Evolutionary conservation across 495 filamentous ascomycete species (phyloP), one percentile per base, ranked within the genome.

Genomic region (Aspergillus sclerotioniger): DNA sequence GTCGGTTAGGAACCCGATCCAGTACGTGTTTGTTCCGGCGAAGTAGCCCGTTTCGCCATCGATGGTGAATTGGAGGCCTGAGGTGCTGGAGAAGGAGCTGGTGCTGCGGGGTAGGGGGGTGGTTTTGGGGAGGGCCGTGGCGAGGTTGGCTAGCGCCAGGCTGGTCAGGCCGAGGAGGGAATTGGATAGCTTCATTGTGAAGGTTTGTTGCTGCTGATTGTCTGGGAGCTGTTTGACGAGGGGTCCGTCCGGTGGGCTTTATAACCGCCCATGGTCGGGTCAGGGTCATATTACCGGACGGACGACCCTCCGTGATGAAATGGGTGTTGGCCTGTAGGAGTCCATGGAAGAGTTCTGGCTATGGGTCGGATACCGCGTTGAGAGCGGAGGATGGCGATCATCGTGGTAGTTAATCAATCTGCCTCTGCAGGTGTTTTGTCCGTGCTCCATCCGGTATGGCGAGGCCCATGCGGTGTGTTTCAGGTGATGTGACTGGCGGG

Each of bases 1-100:
- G 66, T 82, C 84, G 17, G 75, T 82, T 20, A 90, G 78, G 74
- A 90, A 90, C 16, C 79, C 74, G 59, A 90, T 82, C 87, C 86
- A 92, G 77, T 90, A 91, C 46, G 82, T 72, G 70, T 92, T 91
- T 5, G 85, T 86, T 15, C 88, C 88, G 3, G 85, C 82, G 65
- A 79, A 88, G 70, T 87, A 84, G 56, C 76, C 75, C 5, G 81
- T 83, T 58, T 81, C 62, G 17, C 84, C 84, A 65, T 87, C 82
- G 61, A 89, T 83, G 50, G 71, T 77, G 73, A 89, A 87, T 32
- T 84, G 77, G 8, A 73, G 71, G 0, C 79, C 85, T 3, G 79
- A 68, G 0, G 77, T 78, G 4, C 71, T 77, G 13, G 51, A 6
- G 20, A 31, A 41, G 41, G 47, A 43, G 21, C 55, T 51, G 13